Conservation (phyloP, 768 basidiomycete species). For the Suillus spraguei region DNA sequence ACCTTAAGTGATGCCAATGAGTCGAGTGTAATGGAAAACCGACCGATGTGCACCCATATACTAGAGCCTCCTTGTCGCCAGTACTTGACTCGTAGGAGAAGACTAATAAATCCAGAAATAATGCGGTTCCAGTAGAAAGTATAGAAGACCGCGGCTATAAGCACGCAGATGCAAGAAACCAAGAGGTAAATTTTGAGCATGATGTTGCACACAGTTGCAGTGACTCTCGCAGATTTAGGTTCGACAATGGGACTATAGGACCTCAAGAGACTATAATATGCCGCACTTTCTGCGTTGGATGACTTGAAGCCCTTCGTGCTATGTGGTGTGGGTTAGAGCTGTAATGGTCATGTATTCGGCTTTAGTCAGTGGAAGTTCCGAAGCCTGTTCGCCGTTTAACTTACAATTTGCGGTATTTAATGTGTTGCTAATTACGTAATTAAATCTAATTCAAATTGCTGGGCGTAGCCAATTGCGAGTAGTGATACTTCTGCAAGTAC, state of each 20-base stretch:
- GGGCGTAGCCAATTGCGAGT: too few relatives aligned
- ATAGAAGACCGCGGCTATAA: slow-evolving; percentile 63
- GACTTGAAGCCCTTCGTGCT: not conserved
- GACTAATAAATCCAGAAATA: slow-evolving; percentile 66
- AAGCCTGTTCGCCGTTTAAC: slow-evolving; percentile 1
- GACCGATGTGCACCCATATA: slow-evolving; percentile 84
- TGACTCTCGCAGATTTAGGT: not conserved
- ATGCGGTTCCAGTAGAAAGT: slow-evolving; percentile 93
- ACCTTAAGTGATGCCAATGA: slow-evolving; percentile 11
- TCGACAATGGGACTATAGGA: not conserved
- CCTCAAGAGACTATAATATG: not conserved
- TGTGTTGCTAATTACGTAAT: not conserved
- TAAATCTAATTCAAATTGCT: not conserved
- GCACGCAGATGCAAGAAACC: slow-evolving; percentile 60
- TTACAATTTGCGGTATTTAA: not conserved
- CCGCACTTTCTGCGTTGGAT: not conserved
- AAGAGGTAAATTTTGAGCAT: slow-evolving; percentile 68
- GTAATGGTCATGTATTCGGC: slow-evolving; percentile 3
- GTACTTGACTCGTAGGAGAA: slow-evolving; percentile 65
- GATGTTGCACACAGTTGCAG: too few relatives aligned
- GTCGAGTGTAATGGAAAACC: slow-evolving; percentile 21
- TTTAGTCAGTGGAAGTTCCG: not conserved
- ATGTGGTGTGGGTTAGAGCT: not conserved
- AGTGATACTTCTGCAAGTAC: too few relatives aligned
- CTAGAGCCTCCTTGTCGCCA: slow-evolving; percentile 83